Base-by-base conservation (phyloP, 1,284 basidiomycete genomes). In the Peniophora sp. region DNA sequence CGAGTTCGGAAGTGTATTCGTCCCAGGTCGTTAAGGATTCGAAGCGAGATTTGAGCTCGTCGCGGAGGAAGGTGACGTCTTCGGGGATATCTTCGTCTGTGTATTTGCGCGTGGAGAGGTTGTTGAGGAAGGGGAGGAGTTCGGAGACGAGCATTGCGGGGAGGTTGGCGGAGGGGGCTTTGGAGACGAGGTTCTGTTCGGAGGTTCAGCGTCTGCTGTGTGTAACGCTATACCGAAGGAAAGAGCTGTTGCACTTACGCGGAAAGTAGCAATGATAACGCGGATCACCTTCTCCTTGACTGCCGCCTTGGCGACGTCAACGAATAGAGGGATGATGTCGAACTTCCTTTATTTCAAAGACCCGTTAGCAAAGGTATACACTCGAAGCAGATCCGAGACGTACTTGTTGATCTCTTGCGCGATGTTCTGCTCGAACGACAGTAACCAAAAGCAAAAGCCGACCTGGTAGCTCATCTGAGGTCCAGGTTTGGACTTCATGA, bases 281-380 rank as follows among this genome's bases (percentile, higher is more conserved):
- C 96, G 85, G 55, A 93, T 89, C 24, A 99, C 92, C 67, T 99
- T 99, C 71, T 99, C 96, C 70, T 99, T 99, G 43, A 92, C 89
- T 1, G 95, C 95, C 17, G 72, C 80, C 65, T 95, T 91, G 2
- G 93, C 93, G 25, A 94, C 83, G 43, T 89, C 83, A 36, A 86
- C 85, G 35, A 99, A 77, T 17, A 92, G 70, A n/a, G 92, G 86
- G 57, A 97, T 85, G 41, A 97, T 78, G 61, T 95, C 89, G 64
- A 88, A 95, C 68, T 87, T 89, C 71, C 90, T 94, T 58, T 11
- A 16, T 20, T n/a, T n/a, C n/a, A n/a, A n/a, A n/a, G n/a, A n/a
- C n/a, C n/a, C n/a, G n/a, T n/a, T n/a, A n/a, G n/a, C n/a, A 17
- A 35, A 27, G n/a, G n/a, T n/a, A n/a, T n/a, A n/a, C n/a, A 51